These are phyloP conservation scores for Parsonsia alboflavescens DNA, from an alignment of 257 asterid species.

Conservation along the genomic window DNA sequence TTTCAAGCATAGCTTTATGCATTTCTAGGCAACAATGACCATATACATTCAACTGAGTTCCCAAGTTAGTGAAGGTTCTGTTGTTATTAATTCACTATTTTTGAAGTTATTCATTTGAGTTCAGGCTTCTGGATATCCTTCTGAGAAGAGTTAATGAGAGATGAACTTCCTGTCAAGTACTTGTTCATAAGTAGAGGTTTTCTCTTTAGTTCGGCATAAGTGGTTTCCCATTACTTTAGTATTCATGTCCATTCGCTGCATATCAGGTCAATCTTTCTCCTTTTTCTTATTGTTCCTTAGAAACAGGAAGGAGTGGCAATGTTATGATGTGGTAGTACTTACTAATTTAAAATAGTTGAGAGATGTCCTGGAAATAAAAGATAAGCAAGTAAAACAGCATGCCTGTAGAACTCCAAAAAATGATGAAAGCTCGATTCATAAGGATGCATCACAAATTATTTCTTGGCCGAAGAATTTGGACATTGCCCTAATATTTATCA, in stretches of 20 bases:
- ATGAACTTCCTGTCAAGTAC: too few relatives aligned
- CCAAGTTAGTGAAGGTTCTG: background rate
- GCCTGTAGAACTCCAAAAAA: background rate
- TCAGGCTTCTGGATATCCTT: background rate
- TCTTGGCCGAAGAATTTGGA: background rate
- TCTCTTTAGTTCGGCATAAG: background rate
- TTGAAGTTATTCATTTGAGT: background rate
- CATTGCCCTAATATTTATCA: background rate
- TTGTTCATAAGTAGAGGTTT: background rate
- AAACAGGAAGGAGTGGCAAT: background rate
- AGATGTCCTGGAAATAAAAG: slow-evolving; percentile 2
- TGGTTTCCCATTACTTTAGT: background rate
- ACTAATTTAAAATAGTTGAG: background rate
- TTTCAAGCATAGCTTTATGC: too few relatives aligned
- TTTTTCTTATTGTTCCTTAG: background rate
- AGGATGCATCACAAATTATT: background rate
- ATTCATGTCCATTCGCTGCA: background rate
- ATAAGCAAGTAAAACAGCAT: background rate
- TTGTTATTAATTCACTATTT: background rate
- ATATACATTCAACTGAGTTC: too few relatives aligned
- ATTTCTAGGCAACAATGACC: too few relatives aligned
- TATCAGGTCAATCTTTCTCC: background rate
- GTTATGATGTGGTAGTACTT: too few relatives aligned
- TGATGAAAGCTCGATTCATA: background rate
- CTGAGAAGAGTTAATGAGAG: background rate